phyloP scores from a whole-genome alignment of 139 green algal species.

The Microglena sp. region DNA sequence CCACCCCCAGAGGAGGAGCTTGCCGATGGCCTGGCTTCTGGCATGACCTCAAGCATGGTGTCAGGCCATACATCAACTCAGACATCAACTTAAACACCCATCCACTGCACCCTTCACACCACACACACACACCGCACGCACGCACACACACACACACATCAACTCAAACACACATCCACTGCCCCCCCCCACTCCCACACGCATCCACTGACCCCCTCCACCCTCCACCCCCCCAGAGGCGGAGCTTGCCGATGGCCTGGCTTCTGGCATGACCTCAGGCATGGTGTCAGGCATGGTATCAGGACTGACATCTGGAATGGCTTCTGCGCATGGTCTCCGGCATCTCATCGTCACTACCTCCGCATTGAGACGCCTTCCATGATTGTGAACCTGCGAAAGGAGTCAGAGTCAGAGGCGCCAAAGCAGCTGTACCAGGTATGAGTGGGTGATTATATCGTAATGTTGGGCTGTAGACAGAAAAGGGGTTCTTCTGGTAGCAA shows the following conservation, averaged over 20 bases:
- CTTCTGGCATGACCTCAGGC: slow-evolving; percentile 26
- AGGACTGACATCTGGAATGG: slow-evolving; percentile 46
- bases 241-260: slow-evolving; percentile 42
- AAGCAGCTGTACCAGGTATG: slow-evolving; percentile 50
- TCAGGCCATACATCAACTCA: slow-evolving; percentile 35
- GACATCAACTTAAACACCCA: too few relatives aligned
- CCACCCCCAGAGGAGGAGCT: slow-evolving; percentile 44
- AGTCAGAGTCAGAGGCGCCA: slow-evolving; percentile 22
- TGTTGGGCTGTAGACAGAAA: too few relatives aligned
- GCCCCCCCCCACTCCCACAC: too few relatives aligned
- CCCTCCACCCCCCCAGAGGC: slow-evolving; percentile 35
- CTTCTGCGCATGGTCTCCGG: too few relatives aligned
- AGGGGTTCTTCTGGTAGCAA: too few relatives aligned
- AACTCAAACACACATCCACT: too few relatives aligned
- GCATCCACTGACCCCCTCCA: too few relatives aligned
- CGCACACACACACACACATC: too few relatives aligned
- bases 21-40: slow-evolving; percentile 40
- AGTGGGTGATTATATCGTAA: not conserved
- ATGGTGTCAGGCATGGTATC: slow-evolving; percentile 28
- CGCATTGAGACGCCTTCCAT: slow-evolving; percentile 76
- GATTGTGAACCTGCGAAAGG: slow-evolving; percentile 86
- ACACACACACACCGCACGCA: too few relatives aligned
- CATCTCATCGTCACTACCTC: slow-evolving; percentile 59
- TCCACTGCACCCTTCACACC: too few relatives aligned
- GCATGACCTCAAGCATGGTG: slow-evolving; percentile 25